A percentile compares a stretch with the other conserved stretches of the same genome.
Evolutionary conservation across 2,329 filamentous ascomycete genomes (phyloP).

Genomic region (Neoascochyta sp.): DNA sequence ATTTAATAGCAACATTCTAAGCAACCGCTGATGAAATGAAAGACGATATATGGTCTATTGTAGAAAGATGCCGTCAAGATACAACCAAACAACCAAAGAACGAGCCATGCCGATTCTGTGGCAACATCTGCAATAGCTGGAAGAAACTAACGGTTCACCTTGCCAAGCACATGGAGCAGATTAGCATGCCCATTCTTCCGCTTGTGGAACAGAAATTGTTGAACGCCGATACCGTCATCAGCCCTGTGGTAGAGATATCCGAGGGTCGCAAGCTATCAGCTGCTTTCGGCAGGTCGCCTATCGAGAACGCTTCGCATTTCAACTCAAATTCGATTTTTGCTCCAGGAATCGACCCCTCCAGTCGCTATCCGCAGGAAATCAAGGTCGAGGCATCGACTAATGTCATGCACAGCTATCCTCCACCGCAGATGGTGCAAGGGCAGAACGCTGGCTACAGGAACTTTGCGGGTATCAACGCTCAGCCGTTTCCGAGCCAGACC

Average conservation of each 20-base stretch:
- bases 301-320: constrained; percentile 31
- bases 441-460: constrained; percentile 21
- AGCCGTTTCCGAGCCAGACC: constrained; percentile 26
- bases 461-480: constrained; percentile 16
- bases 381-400: constrained; percentile 16
- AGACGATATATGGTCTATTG: constrained; percentile 70
- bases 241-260: constrained; percentile 36
- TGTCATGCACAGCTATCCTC: constrained; percentile 39
- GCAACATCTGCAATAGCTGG: constrained; percentile 75
- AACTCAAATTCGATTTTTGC: constrained; percentile 29
- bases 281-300: constrained; percentile 25
- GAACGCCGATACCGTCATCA: constrained; percentile 37
- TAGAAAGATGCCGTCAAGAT: constrained; percentile 72
- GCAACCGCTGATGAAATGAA: constrained; percentile 11
- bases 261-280: constrained; percentile 32
- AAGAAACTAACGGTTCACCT: constrained; percentile 93
- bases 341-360: constrained; percentile 31
- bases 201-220: constrained; percentile 41
- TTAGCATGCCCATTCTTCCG: constrained; percentile 73
- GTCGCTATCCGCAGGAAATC: constrained; percentile 25
- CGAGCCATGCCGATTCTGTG: constrained; percentile 85
- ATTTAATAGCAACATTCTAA: background rate
- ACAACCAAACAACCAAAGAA: constrained; percentile 63
- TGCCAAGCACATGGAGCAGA: constrained; percentile 90
- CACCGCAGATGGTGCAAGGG: constrained; percentile 30